phyloP scores from a whole-genome alignment of 2,329 filamentous ascomycete genomes.

The Fusarium protoensiforme region DNA sequence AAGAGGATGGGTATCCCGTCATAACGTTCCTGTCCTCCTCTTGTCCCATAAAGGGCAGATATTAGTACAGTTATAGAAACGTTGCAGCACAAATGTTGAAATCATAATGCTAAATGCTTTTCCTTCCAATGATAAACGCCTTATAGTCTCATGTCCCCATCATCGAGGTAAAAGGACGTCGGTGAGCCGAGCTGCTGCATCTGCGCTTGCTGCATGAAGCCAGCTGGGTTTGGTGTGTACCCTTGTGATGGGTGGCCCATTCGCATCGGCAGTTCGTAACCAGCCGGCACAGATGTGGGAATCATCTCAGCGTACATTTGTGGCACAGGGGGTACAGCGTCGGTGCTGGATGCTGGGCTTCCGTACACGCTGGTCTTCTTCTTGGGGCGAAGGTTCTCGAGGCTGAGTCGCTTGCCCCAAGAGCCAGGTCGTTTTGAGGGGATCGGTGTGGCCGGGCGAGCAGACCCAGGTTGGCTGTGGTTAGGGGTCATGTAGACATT shows the following conservation, averaged over 20 bases:
- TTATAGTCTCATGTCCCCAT: constrained; percentile 44
- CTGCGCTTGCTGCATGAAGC: constrained; percentile 40
- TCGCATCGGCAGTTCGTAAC: constrained; percentile 45
- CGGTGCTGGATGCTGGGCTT: constrained; percentile 42
- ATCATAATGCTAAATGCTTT: constrained; percentile 36
- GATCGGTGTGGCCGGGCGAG: constrained; percentile 52
- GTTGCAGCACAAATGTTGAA: constrained; percentile 18
- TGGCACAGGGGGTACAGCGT: constrained; percentile 43
- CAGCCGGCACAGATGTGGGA: constrained; percentile 41
- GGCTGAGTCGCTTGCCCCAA: constrained; percentile 52
- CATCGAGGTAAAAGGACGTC: constrained; percentile 44
- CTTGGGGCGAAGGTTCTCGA: constrained; percentile 51
- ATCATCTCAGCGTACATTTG: constrained; percentile 45
- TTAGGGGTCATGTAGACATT: constrained; percentile 41
- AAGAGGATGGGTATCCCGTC: constrained; percentile 40
- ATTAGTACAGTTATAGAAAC: constrained; percentile 40
- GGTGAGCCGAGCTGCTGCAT: constrained; percentile 44
- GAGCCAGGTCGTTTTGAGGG: constrained; percentile 53
- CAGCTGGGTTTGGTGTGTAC: constrained; percentile 39
- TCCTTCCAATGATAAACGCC: constrained; percentile 29
- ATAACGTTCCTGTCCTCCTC: constrained; percentile 39
- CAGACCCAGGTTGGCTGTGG: constrained; percentile 38
- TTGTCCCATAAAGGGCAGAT: constrained; percentile 26
- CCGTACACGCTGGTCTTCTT: constrained; percentile 50
- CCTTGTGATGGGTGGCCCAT: constrained; percentile 38